Evolutionary conservation across 345 rosid genomes (phyloP).

Genomic region (Gossypium stocksii): DNA sequence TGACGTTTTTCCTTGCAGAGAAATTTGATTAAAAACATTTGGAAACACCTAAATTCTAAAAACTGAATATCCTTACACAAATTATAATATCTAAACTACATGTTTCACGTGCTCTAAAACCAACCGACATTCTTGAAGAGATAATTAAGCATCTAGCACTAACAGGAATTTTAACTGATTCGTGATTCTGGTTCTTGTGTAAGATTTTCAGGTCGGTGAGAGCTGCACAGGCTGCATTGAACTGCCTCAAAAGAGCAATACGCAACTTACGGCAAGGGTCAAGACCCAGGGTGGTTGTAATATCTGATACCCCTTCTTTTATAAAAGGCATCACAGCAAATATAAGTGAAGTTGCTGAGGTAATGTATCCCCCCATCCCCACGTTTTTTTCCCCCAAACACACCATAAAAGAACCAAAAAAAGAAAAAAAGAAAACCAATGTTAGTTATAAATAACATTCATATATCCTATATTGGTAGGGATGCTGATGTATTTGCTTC

Average conservation of each 20-base stretch:
- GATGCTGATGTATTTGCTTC: neutral
- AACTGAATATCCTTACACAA: neutral
- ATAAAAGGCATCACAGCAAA: slow-evolving; percentile 41
- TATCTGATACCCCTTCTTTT: slow-evolving; percentile 84
- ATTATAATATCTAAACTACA: neutral
- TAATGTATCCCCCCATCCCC: slow-evolving; percentile 19
- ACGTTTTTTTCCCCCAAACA: neutral
- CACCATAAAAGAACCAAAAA: too few species aligned
- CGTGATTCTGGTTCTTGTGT: slow-evolving; percentile 7
- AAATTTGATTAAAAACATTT: neutral
- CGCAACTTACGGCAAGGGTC: slow-evolving; percentile 30
- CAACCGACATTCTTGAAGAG: neutral
- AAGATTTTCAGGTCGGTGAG: slow-evolving; percentile 61
- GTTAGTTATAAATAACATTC: neutral
- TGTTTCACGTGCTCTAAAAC: neutral
- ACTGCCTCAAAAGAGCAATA: slow-evolving; percentile 59
- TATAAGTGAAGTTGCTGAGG: slow-evolving; percentile 79
- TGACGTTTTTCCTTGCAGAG: neutral
- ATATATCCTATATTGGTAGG: neutral
- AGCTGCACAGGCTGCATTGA: slow-evolving; percentile 65
- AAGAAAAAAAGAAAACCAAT: neutral
- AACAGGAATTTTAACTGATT: slow-evolving; percentile 4
- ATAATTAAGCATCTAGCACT: neutral
- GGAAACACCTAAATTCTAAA: neutral
- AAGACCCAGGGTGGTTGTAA: slow-evolving; percentile 67